Percentiles rank a stretch among this genome's conserved stretches.
Evolutionary conservation across 768 basidiomycete species (phyloP).

Genomic region (Myochromella boudieri): DNA sequence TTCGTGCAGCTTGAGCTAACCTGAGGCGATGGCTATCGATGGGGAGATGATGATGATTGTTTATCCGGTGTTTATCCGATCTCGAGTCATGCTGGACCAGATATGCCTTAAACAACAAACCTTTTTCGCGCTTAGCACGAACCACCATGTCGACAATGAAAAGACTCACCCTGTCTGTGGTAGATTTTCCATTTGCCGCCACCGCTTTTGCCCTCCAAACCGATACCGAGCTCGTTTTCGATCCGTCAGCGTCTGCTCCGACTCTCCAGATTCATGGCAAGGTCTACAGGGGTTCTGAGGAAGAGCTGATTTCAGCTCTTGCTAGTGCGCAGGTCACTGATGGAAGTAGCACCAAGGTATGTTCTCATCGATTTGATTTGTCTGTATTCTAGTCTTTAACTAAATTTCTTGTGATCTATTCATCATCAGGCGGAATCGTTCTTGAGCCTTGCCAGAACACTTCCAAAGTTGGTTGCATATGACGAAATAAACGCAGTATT

Average conservation of each 20-base stretch:
- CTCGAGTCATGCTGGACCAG: too few species aligned
- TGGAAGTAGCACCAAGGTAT: conserved; percentile 64
- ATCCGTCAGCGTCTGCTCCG: conserved; percentile 51
- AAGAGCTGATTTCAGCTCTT: conserved; percentile 64
- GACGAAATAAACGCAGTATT: conserved; percentile 70
- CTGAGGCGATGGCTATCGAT: too few species aligned
- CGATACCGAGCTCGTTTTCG: conserved; percentile 60
- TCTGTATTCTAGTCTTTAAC: conserved; percentile 12
- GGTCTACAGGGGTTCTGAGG: conserved; percentile 52
- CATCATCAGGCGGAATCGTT: conserved; percentile 59
- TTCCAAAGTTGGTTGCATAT: conserved; percentile 56
- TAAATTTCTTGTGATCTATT: too few species aligned
- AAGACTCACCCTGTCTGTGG: too few species aligned
- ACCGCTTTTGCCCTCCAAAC: conserved; percentile 68
- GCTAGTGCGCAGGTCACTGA: conserved; percentile 60
- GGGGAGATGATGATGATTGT: too few species aligned
- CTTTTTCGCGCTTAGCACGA: too few species aligned
- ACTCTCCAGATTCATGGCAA: conserved; percentile 53
- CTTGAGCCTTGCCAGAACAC: conserved; percentile 58
- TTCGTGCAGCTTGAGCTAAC: too few species aligned
- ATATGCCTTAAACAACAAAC: too few species aligned
- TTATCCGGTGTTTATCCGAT: too few species aligned
- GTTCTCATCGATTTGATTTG: neutral
- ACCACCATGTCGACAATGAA: too few species aligned
- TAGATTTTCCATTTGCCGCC: conserved; percentile 78